Conservation (phyloP, 345 rosid genomes). For the Populus deltoides region DNA sequence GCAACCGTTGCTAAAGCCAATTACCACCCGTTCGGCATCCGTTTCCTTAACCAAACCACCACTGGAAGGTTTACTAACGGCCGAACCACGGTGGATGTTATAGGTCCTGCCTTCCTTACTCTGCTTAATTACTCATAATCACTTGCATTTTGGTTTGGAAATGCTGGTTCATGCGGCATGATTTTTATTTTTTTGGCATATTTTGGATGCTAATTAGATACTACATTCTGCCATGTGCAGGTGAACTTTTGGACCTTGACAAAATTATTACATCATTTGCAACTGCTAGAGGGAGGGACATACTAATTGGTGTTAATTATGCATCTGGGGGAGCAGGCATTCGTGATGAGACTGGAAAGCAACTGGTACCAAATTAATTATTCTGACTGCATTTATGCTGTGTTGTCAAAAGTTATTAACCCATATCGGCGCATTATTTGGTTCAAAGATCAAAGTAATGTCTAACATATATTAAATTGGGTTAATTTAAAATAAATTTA, state of each 20-base stretch:
- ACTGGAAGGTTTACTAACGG: not conserved
- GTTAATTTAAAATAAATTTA: no score
- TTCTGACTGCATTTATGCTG: no score
- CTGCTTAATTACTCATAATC: not conserved
- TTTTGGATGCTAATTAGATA: not conserved
- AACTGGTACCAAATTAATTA: not conserved
- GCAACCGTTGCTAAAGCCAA: not conserved
- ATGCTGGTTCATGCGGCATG: no score
- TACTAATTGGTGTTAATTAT: conserved; percentile 18
- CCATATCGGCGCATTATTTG: no score
- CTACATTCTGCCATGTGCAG: not conserved
- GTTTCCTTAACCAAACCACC: not conserved
- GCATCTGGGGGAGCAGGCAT: conserved; percentile 21
- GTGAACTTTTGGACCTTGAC: conserved; percentile 17
- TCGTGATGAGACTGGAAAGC: conserved; percentile 15
- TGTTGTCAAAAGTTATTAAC: no score
- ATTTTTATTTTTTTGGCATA: no score
- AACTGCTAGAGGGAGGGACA: not conserved
- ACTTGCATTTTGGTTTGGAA: not conserved
- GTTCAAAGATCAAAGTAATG: no score
- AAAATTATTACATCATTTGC: conserved; percentile 6
- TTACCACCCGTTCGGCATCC: not conserved
- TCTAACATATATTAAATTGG: rapidly evolving
- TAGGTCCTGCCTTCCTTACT: not conserved
- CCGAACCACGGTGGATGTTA: not conserved